Base-by-base conservation (phyloP, 225 moss, liverwort and hornwort genomes). In the Climacium dendroides region DNA sequence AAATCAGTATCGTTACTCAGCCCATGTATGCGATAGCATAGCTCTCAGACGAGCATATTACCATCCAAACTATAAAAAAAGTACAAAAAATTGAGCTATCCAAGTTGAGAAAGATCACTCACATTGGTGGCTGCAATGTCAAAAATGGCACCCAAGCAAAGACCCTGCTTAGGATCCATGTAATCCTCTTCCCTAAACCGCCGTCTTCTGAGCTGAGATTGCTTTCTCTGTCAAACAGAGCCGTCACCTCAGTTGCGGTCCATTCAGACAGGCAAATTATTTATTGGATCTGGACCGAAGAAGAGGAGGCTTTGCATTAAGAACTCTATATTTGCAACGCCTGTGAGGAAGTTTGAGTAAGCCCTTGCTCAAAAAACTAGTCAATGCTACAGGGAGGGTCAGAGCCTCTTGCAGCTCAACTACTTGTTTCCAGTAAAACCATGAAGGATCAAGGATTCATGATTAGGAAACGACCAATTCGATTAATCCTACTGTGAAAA, bases 121-220 rank as follows among this genome's bases (percentile, higher is more conserved):
- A 99, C 98, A 95, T 99, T 99, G 87, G 97, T 99, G 71, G 98
- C 98, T 86, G 97, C 98, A 57, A 99, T 99, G 86, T 99, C 93
- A 85, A 99, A 99, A 78, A 99, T 94, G 55, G 98, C 97, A 83
- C 98, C 98, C 75, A 99, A 93, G 87, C 98, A 99, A 77, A 99
- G 93, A 73, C 95, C 95, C 88, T 99, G 98, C 91, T 99, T 97
- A 25, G 98, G 98, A 89, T 99, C 98, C 98, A 99, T 99, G 87
- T 99, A 99, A 87, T 99, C 96, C 88, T 95, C 97, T 87, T 99
- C 98, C 50, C 95, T 95, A 73, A 95, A 97, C 26, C 96, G 95
- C 60, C 93, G 96, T 84, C 92, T 88, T 89, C 92, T 94, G 65
- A 93, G 85, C 63, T 89, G 91, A 83, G 91, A 93, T 74, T 94